Base-by-base conservation (phyloP, 441 rosid genomes). In the Bruguiera hainesii region DNA sequence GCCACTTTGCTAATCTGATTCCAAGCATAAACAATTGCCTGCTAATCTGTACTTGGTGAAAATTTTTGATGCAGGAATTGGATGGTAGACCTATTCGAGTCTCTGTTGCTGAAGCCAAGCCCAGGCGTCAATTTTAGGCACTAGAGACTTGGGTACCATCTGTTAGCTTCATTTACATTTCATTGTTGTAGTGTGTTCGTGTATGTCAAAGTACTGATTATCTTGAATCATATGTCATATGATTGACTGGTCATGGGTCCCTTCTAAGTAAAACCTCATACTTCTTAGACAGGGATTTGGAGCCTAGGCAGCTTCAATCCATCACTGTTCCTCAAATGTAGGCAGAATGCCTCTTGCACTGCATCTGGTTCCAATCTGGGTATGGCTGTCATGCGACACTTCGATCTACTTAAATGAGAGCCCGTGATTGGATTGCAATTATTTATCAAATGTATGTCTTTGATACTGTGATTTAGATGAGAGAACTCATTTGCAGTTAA, bases 61-160 rank as follows among this genome's bases (percentile, higher is more conserved):
- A 15, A 46, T 60, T 70, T 71, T 65, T 69, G 61, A 33, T 79
- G 59, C 83, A 95, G 99, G 98, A 92, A 75, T 83, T 91, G 84
- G 90, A 82, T 69, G 99, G 98, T 30, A 90, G 99, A 72, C 20
- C 87, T 59, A 86, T 95, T 70, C 85, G 97, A 68, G 99, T 91
- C 66, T 83, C 97, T 15, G 81, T 82, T 4, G 98, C 98, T 21
- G 99, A 95, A 75, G 76, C 90, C 65, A 86, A 77, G 76, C 97
- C 96, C 60, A 86, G 93, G 81, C 88, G 95, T 51, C 84, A 76
- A 52, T 90, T 87, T 89, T 90, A 81, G 89, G 86, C 26, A n/a
- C 11, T 23, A 31, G 50, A 39, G 10, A 26, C 69, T 62, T 16
- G 64, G 81, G 79, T 68, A 72, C 30, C 37, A 5, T 13, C 58